Conservation (phyloP, 2,329 filamentous ascomycete genomes). For the Ophiostoma sp. region DNA sequence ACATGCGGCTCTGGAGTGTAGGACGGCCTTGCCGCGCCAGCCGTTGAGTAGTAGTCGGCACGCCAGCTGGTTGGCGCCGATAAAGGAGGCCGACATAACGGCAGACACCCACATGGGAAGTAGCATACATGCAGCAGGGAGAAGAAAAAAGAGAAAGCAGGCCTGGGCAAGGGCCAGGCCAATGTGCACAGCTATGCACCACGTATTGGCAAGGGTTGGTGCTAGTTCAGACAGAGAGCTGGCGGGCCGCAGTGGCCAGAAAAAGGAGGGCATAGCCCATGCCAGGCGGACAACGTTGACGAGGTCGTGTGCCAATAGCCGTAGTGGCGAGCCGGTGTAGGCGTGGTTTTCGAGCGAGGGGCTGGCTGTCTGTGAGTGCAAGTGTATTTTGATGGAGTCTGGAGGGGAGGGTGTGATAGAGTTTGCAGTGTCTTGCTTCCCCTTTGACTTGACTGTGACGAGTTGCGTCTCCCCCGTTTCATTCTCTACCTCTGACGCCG, state of each 20-base stretch:
- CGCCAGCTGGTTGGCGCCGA: constrained; percentile 47
- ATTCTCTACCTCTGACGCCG: background rate
- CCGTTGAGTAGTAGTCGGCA: constrained; percentile 50
- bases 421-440: background rate
- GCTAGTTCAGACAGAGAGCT: constrained; percentile 60
- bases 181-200: constrained; percentile 52
- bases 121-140: constrained; percentile 47
- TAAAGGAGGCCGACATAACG: constrained; percentile 39
- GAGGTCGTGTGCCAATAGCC: constrained; percentile 48
- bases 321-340: constrained; percentile 53
- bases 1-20: constrained; percentile 51
- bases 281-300: constrained; percentile 50
- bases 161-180: constrained; percentile 56
- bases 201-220: constrained; percentile 51
- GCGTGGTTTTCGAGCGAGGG: constrained; percentile 23
- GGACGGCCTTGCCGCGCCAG: constrained; percentile 39
- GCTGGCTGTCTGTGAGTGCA: background rate
- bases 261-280: constrained; percentile 54
- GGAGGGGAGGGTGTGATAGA: background rate
- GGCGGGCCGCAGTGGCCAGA: constrained; percentile 53
- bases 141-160: constrained; percentile 56
- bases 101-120: constrained; percentile 44
- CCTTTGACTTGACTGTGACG: background rate
- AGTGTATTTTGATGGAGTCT: background rate
- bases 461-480: background rate